Evolutionary conservation across 1,139 yeast species (phyloP), one percentile per base, ranked within the genome.

Genomic region (Candida sp.): DNA sequence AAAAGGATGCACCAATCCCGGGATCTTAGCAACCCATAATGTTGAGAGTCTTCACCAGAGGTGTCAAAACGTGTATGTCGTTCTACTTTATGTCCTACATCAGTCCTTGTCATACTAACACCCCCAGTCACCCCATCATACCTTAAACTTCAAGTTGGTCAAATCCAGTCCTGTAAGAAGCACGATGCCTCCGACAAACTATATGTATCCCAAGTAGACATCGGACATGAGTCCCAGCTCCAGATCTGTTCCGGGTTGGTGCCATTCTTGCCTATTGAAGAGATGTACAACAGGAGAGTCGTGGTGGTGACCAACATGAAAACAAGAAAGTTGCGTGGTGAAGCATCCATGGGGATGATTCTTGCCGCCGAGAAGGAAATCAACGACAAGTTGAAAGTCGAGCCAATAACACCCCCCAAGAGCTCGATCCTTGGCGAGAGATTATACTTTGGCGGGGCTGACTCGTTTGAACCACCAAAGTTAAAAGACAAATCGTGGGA

Each of bases 301-400:
- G 88, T 92, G 43, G 88, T 88, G 47, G 89, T 92, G 58, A 91
- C 96, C 58, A 91, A 91, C 75, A 80, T 92, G 73, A 92, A 91
- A 75, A 96, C 97, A 8, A 96, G 90, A 45, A 88, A 84, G 63
- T 90, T 93, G 96, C 84, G 98, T 69, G 88, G 88, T 3, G 73
- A 78, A 17, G 63, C 58, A 48, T 82, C 87, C 0, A 79, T 81
- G 53, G 88, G 85, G 1, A 84, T 84, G 89, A 59, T 84, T 1
- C 60, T 84, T 32, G 88, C 88, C 4, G 81, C 86, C 2, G 77
- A 60, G 44, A 55, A 44, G 38, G 51, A 41, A 27, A 50, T 26
- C 9, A 58, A 42, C 7, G 40, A 33, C 0, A 49, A 48, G 4
- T 50, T 53, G 9, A 45, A 38, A 9, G 75, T 78, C 7, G 77